Conservation (phyloP, 2,329 filamentous ascomycete genomes). For the Grosmannia clavigera region DNA sequence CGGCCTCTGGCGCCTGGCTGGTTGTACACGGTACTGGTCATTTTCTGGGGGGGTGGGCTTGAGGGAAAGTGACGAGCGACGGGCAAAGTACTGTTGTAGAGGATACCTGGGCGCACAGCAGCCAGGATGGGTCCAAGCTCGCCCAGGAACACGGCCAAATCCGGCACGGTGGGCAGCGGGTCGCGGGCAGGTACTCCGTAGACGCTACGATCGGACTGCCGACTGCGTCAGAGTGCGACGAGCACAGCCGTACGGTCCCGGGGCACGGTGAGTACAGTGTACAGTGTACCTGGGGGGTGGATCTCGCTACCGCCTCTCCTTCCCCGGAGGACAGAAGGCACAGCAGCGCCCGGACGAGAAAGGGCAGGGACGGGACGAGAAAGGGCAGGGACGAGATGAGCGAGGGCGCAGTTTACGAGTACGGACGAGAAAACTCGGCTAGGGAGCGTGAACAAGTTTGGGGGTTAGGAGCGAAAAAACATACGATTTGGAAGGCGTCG, state of each 20-base stretch:
- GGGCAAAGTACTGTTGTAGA: not conserved
- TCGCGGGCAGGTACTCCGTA: not conserved
- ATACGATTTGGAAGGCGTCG: conserved; percentile 17
- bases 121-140: not conserved
- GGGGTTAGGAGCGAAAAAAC: conserved; percentile 17
- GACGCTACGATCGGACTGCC: conserved; percentile 1
- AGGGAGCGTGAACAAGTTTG: not conserved
- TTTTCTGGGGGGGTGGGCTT: not conserved
- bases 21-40: not conserved
- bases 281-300: conserved; percentile 2
- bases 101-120: not conserved
- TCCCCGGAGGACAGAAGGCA: not conserved
- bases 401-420: not conserved
- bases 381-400: not conserved
- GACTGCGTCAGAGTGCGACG: not conserved
- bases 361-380: conserved; percentile 1
- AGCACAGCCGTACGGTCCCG: not conserved
- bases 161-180: conserved; percentile 1
- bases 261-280: not conserved
- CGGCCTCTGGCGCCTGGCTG: not conserved
- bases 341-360: not conserved
- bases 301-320: conserved; percentile 16
- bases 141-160: conserved; percentile 5
- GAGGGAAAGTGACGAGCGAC: not conserved
- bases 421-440: conserved; percentile 4